phyloP scores from a whole-genome alignment of 176 grass and related monocot species.

The Oryza longistaminata region DNA sequence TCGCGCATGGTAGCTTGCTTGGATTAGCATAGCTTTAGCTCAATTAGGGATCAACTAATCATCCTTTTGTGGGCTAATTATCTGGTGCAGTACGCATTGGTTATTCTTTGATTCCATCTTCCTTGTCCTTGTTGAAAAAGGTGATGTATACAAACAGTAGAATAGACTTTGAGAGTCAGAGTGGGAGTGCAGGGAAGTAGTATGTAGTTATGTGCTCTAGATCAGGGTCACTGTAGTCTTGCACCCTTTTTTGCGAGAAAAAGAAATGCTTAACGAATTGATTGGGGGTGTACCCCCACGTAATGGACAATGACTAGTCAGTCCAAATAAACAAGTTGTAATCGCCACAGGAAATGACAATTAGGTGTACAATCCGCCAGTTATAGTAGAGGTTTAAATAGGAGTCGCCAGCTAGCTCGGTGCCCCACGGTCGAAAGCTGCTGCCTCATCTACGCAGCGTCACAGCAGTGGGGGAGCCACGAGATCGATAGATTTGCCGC shows the following conservation, averaged over 20 bases:
- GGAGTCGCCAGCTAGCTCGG: background rate
- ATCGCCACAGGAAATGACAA: background rate
- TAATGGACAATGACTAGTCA: background rate
- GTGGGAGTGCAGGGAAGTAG: background rate
- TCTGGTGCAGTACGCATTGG: background rate
- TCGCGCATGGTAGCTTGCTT: background rate
- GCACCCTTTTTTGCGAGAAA: background rate
- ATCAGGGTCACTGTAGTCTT: background rate
- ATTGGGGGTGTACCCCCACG: background rate
- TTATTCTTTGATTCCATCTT: background rate
- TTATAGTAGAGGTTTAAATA: background rate
- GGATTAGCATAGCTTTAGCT: background rate
- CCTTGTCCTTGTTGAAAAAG: background rate
- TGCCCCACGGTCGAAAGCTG: conserved; percentile 31
- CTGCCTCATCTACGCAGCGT: background rate
- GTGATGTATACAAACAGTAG: background rate
- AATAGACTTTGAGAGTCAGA: background rate
- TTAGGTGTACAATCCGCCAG: background rate
- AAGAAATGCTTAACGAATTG: background rate
- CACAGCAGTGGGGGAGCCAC: background rate
- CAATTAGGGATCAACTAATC: background rate
- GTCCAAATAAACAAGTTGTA: background rate
- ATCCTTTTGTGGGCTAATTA: background rate
- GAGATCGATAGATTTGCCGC: background rate
- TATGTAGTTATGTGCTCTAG: background rate